Conservation (phyloP, 208 protist genomes). For the Endotrypanum monterogeii region DNA sequence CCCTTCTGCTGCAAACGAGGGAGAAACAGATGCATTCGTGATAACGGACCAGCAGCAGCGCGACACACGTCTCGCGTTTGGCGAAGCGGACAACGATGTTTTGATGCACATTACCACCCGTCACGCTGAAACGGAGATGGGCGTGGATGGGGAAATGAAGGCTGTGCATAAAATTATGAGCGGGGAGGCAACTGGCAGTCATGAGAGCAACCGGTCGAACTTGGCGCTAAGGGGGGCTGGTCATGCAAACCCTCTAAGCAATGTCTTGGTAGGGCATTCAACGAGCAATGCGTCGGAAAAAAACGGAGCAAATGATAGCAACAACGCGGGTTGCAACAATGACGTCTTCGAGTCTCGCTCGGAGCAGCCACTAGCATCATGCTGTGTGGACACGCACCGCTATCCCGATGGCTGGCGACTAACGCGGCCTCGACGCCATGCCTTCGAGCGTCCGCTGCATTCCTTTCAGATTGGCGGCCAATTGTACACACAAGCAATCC, state of each 20-base stretch:
- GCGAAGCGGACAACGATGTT: neutral
- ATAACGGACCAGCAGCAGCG: neutral
- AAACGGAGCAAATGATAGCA: neutral
- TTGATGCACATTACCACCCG: neutral
- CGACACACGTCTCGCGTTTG: neutral
- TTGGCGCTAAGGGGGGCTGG: neutral
- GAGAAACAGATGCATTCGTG: neutral
- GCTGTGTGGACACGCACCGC: conserved; percentile 54
- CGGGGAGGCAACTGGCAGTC: neutral
- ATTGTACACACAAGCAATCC: conserved; percentile 31
- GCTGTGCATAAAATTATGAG: neutral
- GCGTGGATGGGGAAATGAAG: neutral
- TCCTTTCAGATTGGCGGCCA: conserved; percentile 49
- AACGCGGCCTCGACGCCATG: conserved; percentile 60
- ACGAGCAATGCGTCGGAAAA: neutral
- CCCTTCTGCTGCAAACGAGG: neutral
- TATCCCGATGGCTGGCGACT: conserved; percentile 51
- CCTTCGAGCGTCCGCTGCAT: conserved; percentile 68
- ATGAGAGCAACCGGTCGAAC: neutral
- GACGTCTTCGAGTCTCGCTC: conserved; percentile 14
- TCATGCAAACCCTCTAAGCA: neutral
- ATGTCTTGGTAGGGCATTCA: neutral
- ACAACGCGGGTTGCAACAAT: conserved; percentile 7
- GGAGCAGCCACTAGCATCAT: conserved; percentile 49
- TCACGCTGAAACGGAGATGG: neutral